A percentile compares a stretch with the other conserved stretches of the same genome.
Evolutionary conservation across 768 basidiomycete genomes (phyloP).

Genomic region (Mycena vitilis): DNA sequence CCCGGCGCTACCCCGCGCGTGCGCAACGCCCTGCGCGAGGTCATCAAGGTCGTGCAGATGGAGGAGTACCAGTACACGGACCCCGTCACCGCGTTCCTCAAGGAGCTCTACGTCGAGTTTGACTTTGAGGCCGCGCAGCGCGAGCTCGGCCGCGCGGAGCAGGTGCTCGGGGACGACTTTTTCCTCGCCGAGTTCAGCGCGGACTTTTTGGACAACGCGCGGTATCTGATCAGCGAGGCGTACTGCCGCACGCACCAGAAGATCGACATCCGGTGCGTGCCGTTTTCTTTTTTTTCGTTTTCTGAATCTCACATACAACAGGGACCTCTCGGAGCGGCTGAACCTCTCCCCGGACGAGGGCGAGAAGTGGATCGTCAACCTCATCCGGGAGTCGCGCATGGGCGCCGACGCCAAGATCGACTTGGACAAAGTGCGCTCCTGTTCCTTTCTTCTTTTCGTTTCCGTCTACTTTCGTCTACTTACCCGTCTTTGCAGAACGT

Average conservation of each 20-base stretch:
- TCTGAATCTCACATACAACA: slow-evolving; percentile 41
- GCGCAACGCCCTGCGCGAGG: slow-evolving; percentile 88
- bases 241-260: slow-evolving; percentile 97
- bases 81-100: slow-evolving; percentile 92
- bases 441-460: slow-evolving; percentile 3
- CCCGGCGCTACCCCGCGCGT: slow-evolving; percentile 74
- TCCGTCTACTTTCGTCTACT: not conserved
- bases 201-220: slow-evolving; percentile 96
- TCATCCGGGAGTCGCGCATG: slow-evolving; percentile 97
- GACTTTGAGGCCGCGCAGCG: slow-evolving; percentile 96
- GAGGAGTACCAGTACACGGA: slow-evolving; percentile 98
- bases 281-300: not conserved
- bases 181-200: slow-evolving; percentile 92
- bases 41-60: slow-evolving; percentile 93
- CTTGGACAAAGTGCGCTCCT: slow-evolving; percentile 82
- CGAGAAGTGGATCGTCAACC: slow-evolving; percentile 99
- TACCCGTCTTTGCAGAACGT: slow-evolving; percentile 72
- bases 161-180: slow-evolving; percentile 91
- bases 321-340: slow-evolving; percentile 92
- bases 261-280: slow-evolving; percentile 83
- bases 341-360: slow-evolving; percentile 96
- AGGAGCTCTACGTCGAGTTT: slow-evolving; percentile 94
- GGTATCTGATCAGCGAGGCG: slow-evolving; percentile 96
- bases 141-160: slow-evolving; percentile 80
- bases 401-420: slow-evolving; percentile 98